phyloP scores from a whole-genome alignment of 1,284 basidiomycete species.

The Heliocybe sulcata region DNA sequence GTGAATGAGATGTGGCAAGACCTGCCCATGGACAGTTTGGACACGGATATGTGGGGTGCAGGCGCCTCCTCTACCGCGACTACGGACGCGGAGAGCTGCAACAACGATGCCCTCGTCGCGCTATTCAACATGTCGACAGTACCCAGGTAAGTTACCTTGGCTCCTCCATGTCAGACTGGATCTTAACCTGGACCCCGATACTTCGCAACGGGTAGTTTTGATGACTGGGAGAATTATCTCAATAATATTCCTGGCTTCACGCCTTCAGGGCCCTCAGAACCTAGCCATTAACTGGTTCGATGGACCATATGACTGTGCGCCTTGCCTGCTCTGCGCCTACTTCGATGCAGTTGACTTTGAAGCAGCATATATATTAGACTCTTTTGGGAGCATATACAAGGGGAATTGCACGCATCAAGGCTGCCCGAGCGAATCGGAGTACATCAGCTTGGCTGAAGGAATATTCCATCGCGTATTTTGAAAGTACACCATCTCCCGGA shows the following conservation, averaged over 20 bases:
- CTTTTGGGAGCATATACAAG: no score
- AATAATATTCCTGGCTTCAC: background rate
- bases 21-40: background rate
- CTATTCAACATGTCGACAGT: background rate
- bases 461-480: background rate
- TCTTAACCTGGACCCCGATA: no score
- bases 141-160: background rate
- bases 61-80: background rate
- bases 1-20: background rate
- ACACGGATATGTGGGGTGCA: background rate
- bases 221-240: background rate
- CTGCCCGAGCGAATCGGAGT: no score
- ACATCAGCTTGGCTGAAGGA: background rate
- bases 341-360: no score
- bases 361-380: no score
- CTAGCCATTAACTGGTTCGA: background rate
- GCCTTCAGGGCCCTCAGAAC: background rate
- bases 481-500: slow-evolving; percentile 1
- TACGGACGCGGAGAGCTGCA: background rate
- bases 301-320: no score
- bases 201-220: background rate
- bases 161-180: no score
- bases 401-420: no score
- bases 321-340: no score
- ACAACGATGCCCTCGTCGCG: background rate